Base-by-base conservation (phyloP, 768 basidiomycete species). In the Xerocomellus dryophilus region DNA sequence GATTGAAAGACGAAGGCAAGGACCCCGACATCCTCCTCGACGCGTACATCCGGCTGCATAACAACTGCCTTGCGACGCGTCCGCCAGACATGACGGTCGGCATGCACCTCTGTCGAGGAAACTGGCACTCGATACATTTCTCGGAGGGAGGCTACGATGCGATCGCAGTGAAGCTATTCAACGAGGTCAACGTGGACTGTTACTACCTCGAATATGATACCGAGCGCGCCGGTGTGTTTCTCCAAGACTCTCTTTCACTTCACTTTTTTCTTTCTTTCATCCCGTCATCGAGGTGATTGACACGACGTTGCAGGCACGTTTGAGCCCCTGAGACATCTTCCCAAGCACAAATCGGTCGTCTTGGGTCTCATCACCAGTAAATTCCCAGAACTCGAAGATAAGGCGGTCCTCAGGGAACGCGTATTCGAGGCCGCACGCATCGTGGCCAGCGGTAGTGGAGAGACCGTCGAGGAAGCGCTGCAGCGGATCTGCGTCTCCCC, bases 21-120 rank as follows among this genome's bases (percentile, higher is more conserved):
- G 84, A 90, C 68, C 78, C 82, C n/a, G 82, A 81, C 48, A 78
- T 78, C 4, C 75, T 90, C 41, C 75, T 91, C 18, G 80, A 88
- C 53, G 81, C 81, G 67, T 88, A 73, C 56, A 74, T 77, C 61
- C 63, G 69, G 56, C 62, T 74, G 39, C 76, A 74, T 66, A 72
- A 71, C 56, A 67, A 67, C 38, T 69, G 72, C 55, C 60, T 80
- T 17, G 56, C 68, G 47, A 65, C 60, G 32, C 71, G 70, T 42
- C 75, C 74, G 2, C 49, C 27, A 7, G 77, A 78, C 60, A 70
- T 79, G 71, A 71, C 54, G 3, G 66, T 72, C 20, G 72, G 77
- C 20, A 57, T 79, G 15, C 78, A 79, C 62, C 67, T 78, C 8
- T 79, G 78, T 57, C 71, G 78, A 11, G 77, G 78, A 15, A 62